Evolutionary conservation across 2,329 filamentous ascomycete genomes (phyloP).

Genomic region (Phaeosphaeria sp.): DNA sequence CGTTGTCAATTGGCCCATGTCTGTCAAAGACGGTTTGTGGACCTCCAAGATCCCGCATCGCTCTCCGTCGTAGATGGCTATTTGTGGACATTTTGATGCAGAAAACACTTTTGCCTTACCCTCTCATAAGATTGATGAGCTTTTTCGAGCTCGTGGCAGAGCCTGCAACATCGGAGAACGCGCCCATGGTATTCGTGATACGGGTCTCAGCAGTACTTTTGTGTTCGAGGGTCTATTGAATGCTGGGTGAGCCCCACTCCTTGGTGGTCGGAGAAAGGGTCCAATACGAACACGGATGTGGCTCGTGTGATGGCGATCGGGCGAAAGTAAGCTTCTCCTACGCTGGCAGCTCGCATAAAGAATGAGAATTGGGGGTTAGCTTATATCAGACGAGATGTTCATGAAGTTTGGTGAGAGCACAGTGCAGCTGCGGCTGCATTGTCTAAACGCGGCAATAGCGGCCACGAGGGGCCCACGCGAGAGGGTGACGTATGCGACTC

Average conservation of each 20-base stretch:
- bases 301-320: slow-evolving; percentile 15
- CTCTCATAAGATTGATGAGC: slow-evolving; percentile 46
- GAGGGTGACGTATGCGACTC: not conserved
- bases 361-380: not conserved
- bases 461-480: not conserved
- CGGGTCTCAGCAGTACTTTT: slow-evolving; percentile 13
- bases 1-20: too few species aligned
- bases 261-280: slow-evolving; percentile 9
- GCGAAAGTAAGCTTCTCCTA: not conserved
- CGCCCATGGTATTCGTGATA: slow-evolving; percentile 28
- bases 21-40: too few species aligned
- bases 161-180: slow-evolving; percentile 40
- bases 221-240: slow-evolving; percentile 20
- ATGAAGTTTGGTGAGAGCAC: not conserved
- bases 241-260: slow-evolving; percentile 18
- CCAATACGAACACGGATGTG: slow-evolving; percentile 10
- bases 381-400: not conserved
- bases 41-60: too few species aligned
- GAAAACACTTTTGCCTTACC: slow-evolving; percentile 33
- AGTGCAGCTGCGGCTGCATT: not conserved
- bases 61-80: too few species aligned
- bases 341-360: not conserved
- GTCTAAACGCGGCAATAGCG: not conserved
- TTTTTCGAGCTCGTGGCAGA: slow-evolving; percentile 38
- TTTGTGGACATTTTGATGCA: slow-evolving; percentile 8